phyloP scores from a whole-genome alignment of 768 basidiomycete genomes.

The Termitomyces bulborhizus region DNA sequence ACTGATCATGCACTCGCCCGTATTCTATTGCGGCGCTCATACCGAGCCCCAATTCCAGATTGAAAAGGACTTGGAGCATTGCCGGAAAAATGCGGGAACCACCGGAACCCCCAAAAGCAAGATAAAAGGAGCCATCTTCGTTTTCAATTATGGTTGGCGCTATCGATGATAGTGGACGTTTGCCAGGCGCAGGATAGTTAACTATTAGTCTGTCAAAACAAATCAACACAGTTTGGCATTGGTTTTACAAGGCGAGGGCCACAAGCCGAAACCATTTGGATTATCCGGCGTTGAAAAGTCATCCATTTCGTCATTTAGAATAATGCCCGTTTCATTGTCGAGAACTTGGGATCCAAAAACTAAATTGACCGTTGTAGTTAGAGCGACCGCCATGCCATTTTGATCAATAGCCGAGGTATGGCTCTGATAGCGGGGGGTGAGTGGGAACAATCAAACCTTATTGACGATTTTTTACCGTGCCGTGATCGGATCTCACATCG shows the following conservation, averaged over 20 bases:
- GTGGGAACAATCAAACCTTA: background rate
- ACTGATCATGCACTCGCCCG: conserved; percentile 81
- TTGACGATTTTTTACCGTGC: conserved; percentile 53
- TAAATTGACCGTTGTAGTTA: conserved; percentile 88
- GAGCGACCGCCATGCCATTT: conserved; percentile 78
- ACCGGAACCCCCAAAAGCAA: conserved; percentile 80
- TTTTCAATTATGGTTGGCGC: conserved; percentile 77
- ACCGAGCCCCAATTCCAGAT: conserved; percentile 79
- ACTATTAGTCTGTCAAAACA: conserved; percentile 32
- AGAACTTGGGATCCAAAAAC: conserved; percentile 87
- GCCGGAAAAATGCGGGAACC: conserved; percentile 82
- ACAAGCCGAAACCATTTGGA: conserved; percentile 81
- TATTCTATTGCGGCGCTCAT: conserved; percentile 77
- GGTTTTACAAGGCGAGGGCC: conserved; percentile 66
- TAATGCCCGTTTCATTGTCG: conserved; percentile 81
- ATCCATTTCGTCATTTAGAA: conserved; percentile 94
- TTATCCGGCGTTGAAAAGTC: conserved; percentile 86
- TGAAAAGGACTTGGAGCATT: conserved; percentile 73
- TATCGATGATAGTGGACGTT: conserved; percentile 87
- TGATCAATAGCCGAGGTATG: conserved; percentile 81
- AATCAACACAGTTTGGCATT: background rate
- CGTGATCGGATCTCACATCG: conserved; percentile 76
- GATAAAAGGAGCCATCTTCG: conserved; percentile 62
- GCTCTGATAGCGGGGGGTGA: conserved; percentile 42
- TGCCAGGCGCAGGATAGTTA: conserved; percentile 85